phyloP scores from a whole-genome alignment of 345 rosid species.

The Odontarrhena argentea region DNA sequence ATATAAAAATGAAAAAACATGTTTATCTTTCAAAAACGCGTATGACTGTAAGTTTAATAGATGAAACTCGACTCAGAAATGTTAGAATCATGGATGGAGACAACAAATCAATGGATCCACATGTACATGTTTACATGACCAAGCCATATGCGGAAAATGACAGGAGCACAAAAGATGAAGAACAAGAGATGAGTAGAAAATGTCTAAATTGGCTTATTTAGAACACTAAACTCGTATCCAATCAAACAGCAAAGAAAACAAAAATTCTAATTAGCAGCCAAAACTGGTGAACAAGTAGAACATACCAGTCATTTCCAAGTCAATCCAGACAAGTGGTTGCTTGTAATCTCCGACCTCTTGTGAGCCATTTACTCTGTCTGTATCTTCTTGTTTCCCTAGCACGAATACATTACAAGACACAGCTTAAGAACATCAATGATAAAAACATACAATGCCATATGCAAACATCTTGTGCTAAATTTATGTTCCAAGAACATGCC shows the following conservation, averaged over 20 bases:
- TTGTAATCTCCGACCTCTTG: constrained; percentile 40
- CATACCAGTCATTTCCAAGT: constrained; percentile 94
- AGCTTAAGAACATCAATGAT: too few relatives aligned
- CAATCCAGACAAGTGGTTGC: constrained; percentile 95
- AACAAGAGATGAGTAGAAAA: not conserved
- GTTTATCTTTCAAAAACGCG: not conserved
- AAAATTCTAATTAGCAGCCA: not conserved
- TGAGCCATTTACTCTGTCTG: constrained; percentile 30
- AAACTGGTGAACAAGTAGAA: not conserved
- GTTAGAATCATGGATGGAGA: too few relatives aligned
- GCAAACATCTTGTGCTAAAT: not conserved
- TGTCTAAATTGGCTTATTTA: too few relatives aligned
- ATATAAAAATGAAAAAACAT: not conserved
- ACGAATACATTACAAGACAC: not conserved
- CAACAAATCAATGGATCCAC: not conserved
- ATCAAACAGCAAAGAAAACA: not conserved
- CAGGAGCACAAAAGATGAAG: not conserved
- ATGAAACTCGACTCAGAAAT: not conserved
- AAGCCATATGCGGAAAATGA: not conserved
- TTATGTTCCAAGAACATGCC: too few relatives aligned
- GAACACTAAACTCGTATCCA: not conserved
- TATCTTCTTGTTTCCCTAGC: constrained; percentile 27
- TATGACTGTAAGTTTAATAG: not conserved
- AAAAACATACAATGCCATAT: not conserved
- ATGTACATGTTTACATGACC: not conserved